Percentiles rank a stretch among this genome's conserved stretches.
Conservation (phyloP, 2,329 filamentous ascomycete genomes). For the Colletotrichum navitas region DNA sequence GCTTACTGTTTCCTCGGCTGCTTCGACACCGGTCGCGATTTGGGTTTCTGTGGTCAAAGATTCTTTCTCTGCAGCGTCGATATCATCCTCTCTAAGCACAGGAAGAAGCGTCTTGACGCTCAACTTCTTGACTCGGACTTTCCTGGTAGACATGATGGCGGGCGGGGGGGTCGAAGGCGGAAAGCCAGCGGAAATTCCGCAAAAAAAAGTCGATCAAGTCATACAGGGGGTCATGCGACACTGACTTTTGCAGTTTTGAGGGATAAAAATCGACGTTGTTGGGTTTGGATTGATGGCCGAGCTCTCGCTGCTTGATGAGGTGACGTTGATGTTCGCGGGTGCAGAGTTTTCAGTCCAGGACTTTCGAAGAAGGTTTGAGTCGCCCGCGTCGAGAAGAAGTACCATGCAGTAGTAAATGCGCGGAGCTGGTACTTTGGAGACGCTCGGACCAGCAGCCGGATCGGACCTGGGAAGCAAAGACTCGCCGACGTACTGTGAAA, state of each 20-base stretch:
- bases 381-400: constrained; percentile 19
- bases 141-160: constrained; percentile 72
- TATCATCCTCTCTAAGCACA: constrained; percentile 89
- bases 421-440: constrained; percentile 27
- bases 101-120: constrained; percentile 89
- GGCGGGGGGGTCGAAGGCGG: constrained; percentile 53
- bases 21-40: constrained; percentile 97
- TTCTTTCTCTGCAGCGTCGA: constrained; percentile 89
- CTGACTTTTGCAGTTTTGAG: constrained; percentile 62
- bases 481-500: constrained; percentile 25
- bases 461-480: constrained; percentile 37
- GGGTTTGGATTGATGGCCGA: constrained; percentile 68
- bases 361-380: constrained; percentile 21
- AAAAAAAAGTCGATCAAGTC: constrained; percentile 74
- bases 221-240: constrained; percentile 70
- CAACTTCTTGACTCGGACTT: constrained; percentile 89
- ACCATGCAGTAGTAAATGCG: constrained; percentile 29
- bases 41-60: constrained; percentile 83
- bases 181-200: constrained; percentile 69
- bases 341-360: constrained; percentile 61
- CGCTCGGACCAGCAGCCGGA: constrained; percentile 39
- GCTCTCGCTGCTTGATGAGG: constrained; percentile 62
- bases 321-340: constrained; percentile 70
- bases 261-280: constrained; percentile 66
- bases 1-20: constrained; percentile 97